Percentiles rank a stretch among this genome's conserved stretches.
Evolutionary conservation across 345 rosid genomes (phyloP).

Genomic region (Stellera chamaejasme): DNA sequence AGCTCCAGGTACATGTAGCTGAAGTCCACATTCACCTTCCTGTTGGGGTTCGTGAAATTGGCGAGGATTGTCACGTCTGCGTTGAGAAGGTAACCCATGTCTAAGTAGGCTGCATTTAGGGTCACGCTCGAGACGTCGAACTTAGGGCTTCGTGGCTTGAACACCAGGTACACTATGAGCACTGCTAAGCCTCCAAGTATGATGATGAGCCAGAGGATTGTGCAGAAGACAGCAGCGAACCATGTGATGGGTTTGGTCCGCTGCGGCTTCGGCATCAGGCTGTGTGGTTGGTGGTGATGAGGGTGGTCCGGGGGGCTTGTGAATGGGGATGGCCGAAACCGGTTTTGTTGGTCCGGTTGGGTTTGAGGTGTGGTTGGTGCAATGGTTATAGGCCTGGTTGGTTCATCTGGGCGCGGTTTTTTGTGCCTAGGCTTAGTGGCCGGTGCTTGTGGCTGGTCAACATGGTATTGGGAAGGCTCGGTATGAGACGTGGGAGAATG

Average conservation of each 20-base stretch:
- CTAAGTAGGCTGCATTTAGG: slow-evolving; percentile 68
- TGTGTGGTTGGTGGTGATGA: slow-evolving; percentile 6
- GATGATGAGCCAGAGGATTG: slow-evolving; percentile 45
- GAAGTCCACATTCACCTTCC: slow-evolving; percentile 65
- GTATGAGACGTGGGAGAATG: too few species aligned
- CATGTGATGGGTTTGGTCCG: slow-evolving; percentile 32
- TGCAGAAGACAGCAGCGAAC: slow-evolving; percentile 47
- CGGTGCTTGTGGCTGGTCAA: too few species aligned
- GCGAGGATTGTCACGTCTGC: slow-evolving; percentile 61
- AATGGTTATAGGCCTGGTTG: too few species aligned
- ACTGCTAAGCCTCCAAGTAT: slow-evolving; percentile 54
- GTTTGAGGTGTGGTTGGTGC: too few species aligned
- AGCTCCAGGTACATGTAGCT: slow-evolving; percentile 55
- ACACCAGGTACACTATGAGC: slow-evolving; percentile 64
- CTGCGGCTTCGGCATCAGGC: slow-evolving; percentile 11
- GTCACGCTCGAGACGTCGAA: slow-evolving; percentile 57
- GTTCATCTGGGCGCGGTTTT: too few species aligned
- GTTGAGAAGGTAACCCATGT: slow-evolving; percentile 55
- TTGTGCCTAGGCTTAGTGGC: too few species aligned
- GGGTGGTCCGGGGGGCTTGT: neutral
- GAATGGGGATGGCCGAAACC: too few species aligned
- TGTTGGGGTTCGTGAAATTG: slow-evolving; percentile 88
- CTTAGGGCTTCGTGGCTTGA: slow-evolving; percentile 62
- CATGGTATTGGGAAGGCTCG: too few species aligned
- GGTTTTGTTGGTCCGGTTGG: too few species aligned